Conservation (phyloP, 108 stramenopile genomes). For the Nannochloropsis oceanica region DNA sequence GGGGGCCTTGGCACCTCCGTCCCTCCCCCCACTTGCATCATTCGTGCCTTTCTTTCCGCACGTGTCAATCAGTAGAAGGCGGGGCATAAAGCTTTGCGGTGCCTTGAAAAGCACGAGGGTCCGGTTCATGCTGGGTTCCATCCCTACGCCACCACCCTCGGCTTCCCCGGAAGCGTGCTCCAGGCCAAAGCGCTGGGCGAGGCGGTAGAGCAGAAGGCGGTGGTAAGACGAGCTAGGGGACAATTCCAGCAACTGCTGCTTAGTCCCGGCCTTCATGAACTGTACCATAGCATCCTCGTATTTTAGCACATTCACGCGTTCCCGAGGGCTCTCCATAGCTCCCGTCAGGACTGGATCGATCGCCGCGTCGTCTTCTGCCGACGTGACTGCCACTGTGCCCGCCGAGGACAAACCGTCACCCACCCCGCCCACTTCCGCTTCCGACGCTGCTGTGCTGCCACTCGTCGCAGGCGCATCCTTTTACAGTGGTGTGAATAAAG, state of each 20-base stretch:
- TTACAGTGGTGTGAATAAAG: background rate
- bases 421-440: background rate
- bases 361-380: slow-evolving; percentile 4
- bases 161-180: slow-evolving; percentile 9
- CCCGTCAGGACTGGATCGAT: slow-evolving; percentile 59
- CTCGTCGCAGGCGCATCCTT: background rate
- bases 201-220: slow-evolving; percentile 62
- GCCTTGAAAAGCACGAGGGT: slow-evolving; percentile 36
- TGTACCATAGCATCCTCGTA: slow-evolving; percentile 56
- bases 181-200: slow-evolving; percentile 70
- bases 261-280: slow-evolving; percentile 48
- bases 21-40: slow-evolving; percentile 24
- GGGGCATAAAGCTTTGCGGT: slow-evolving; percentile 31
- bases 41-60: slow-evolving; percentile 5
- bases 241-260: slow-evolving; percentile 16
- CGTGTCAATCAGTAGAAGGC: slow-evolving; percentile 31
- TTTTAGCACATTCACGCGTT: slow-evolving; percentile 57
- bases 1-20: slow-evolving; percentile 6
- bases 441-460: background rate
- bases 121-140: slow-evolving; percentile 4
- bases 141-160: slow-evolving; percentile 30
- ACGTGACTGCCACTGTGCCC: background rate
- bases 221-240: slow-evolving; percentile 51
- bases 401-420: background rate
- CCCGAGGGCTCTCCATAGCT: slow-evolving; percentile 54